These are phyloP conservation scores for Malassezia cuniculi DNA, from an alignment of 1,284 basidiomycete genomes.

Conservation along the genomic window DNA sequence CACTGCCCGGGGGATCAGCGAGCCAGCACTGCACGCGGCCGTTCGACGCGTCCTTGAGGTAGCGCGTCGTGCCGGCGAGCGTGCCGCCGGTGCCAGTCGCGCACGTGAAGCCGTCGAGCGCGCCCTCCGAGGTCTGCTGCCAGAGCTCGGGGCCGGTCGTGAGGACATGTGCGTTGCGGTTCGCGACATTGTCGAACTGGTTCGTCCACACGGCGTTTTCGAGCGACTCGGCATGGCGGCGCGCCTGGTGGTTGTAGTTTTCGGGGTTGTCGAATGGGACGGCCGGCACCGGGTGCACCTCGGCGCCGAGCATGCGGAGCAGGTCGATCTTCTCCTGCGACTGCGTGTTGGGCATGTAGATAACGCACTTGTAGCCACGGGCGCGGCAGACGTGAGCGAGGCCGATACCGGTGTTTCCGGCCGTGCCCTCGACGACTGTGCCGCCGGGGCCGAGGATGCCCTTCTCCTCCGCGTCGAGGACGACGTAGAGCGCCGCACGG, in stretches of 20 bases:
- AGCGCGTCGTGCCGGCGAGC: slow-evolving; percentile 73
- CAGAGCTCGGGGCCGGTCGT: slow-evolving; percentile 95
- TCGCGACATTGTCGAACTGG: slow-evolving; percentile 88
- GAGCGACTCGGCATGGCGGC: slow-evolving; percentile 65
- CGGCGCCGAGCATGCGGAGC: slow-evolving; percentile 86
- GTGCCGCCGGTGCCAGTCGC: slow-evolving; percentile 93
- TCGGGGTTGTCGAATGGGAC: slow-evolving; percentile 88
- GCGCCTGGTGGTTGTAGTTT: slow-evolving; percentile 98
- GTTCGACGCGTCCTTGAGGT: slow-evolving; percentile 66
- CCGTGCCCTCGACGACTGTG: slow-evolving; percentile 92
- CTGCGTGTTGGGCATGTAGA: slow-evolving; percentile 97
- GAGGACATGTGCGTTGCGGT: slow-evolving; percentile 73
- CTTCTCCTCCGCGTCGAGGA: slow-evolving; percentile 74
- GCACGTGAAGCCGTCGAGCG: slow-evolving; percentile 79
- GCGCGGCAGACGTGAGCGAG: slow-evolving; percentile 82
- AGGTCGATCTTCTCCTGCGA: slow-evolving; percentile 93
- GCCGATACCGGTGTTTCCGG: slow-evolving; percentile 97
- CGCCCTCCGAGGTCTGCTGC: slow-evolving; percentile 64
- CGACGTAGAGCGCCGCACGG: slow-evolving; percentile 78
- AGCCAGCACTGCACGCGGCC: slow-evolving; percentile 81
- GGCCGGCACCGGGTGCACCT: slow-evolving; percentile 87
- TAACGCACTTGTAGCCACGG: slow-evolving; percentile 92
- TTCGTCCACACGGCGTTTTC: slow-evolving; percentile 98
- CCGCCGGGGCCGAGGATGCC: slow-evolving; percentile 70
- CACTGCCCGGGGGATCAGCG: slow-evolving; percentile 90